These are phyloP conservation scores for Globisporangium cylindrosporum DNA, from an alignment of 352 stramenopile genomes.

Conservation along the genomic window DNA sequence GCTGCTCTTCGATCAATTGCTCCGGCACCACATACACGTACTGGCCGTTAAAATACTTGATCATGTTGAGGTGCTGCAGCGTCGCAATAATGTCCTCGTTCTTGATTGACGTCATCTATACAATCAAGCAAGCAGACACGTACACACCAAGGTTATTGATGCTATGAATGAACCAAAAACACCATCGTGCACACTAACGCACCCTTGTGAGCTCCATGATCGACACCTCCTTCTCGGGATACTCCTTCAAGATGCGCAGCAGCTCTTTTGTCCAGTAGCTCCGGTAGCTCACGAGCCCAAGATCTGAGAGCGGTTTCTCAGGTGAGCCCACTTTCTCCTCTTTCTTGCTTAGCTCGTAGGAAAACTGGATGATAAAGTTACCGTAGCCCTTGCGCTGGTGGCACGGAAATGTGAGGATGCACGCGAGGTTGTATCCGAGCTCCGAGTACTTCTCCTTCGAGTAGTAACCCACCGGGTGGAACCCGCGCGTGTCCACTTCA, in stretches of 20 bases:
- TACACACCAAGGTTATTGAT: neutral
- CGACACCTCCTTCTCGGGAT: slow-evolving; percentile 79
- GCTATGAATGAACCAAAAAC: too few relatives aligned
- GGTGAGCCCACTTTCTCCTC: slow-evolving; percentile 97
- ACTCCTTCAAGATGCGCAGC: slow-evolving; percentile 87
- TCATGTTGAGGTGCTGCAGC: slow-evolving; percentile 97
- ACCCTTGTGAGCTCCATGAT: slow-evolving; percentile 94
- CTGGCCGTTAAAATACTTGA: slow-evolving; percentile 99
- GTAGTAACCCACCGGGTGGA: slow-evolving; percentile 98
- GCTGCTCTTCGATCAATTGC: slow-evolving; percentile 86
- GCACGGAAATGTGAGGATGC: slow-evolving; percentile 99
- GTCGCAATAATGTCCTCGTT: slow-evolving; percentile 99
- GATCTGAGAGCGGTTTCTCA: slow-evolving; percentile 98
- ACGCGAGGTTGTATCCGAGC: slow-evolving; percentile 99
- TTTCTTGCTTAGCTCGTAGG: slow-evolving; percentile 98
- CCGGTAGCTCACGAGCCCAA: slow-evolving; percentile 98
- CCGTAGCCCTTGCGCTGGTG: slow-evolving; percentile 98
- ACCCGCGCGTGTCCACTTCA: slow-evolving; percentile 89
- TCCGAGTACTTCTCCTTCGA: slow-evolving; percentile 99
- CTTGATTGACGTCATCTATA: slow-evolving; percentile 87
- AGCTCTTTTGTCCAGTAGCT: slow-evolving; percentile 99
- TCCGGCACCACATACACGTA: slow-evolving; percentile 97
- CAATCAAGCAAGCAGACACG: neutral
- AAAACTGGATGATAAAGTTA: slow-evolving; percentile 99
- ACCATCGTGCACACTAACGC: too few relatives aligned